Evolutionary conservation across 768 basidiomycete species (phyloP), one percentile per base, ranked within the genome.

Genomic region (Panaeolus papilionaceus): DNA sequence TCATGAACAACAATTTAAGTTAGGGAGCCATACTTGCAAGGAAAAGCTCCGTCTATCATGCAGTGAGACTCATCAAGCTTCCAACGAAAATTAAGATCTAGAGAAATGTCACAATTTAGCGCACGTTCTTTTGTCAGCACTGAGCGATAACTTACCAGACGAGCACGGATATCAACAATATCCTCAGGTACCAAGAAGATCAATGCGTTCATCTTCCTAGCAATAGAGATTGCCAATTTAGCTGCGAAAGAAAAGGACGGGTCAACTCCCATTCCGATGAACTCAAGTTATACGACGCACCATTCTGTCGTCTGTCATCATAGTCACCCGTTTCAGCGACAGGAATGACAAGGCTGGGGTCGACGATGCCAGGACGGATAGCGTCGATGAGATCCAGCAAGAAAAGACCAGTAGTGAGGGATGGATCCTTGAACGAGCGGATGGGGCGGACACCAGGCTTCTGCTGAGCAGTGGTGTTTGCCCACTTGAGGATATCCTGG

Each of bases 121-220:
- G 18, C 38, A 44, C 28, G n/a, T 28, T 18, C 40, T n/a, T n/a
- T 9, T 44, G 38, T 44, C 1, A 68, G 62, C 20, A 61, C 16
- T 63, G 42, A 26, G 33, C 28, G 66, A 37, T 40, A 20, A 84
- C 92, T 45, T 76, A 97, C 95, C 77, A 98, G 84, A 67, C 94
- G 89, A 38, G 95, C 89, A 49, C 97, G 90, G 68, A 98, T 87
- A 77, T 98, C 96, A 40, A 99, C 95, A 72, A 98, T 96, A 79
- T 96, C 96, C 75, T 99, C 97, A 0, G 97, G 96, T 0, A 98
- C 97, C 67, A 99, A 81, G 86, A 98, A 98, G 73, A 98, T 98
- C 72, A 98, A 79, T 4, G 94, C 94, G 64, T 95, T 94, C 91
- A 96, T 91, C 86, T 99, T 99, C 75, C 97, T 86, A n/a, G 97